Base-by-base conservation (phyloP, 73 alveolate genomes). In the Paraurostyla sp. region DNA sequence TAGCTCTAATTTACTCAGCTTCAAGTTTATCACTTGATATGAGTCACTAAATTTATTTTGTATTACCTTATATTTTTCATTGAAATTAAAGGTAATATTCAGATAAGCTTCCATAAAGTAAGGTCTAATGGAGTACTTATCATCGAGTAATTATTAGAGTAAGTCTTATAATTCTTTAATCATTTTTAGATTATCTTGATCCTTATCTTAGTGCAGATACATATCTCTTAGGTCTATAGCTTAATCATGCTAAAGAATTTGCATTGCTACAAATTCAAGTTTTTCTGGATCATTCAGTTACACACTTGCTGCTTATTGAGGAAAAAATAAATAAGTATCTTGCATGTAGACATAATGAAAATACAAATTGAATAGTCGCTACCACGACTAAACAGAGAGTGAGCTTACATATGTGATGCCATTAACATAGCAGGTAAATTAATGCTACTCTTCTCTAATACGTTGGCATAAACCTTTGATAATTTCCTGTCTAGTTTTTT, bases 251-350 rank as follows among this genome's bases (percentile, higher is more conserved):
- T 65, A 22, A 0, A 65, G 82, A 13, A 40, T 38, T 65, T 65
- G 41, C 40, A 65, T 9, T 11, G 82, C 9, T 2, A 65, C 82
- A 65, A 36, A 65, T 30, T 65, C 82, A 3, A 65, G 35, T 40
- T 65, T 65, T 40, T 65, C 42, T 4, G 6, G 36, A 65, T 65
- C 82, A 0, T 3, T 65, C 25, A 65, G 25, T 65, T 65, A 6
- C 1, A 65, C 41, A 3, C 15, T 33, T 65, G 41, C 16, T 2
- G 42, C 25, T 40, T 65, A 6, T 65, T 65, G 23, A 65, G 82
- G 82, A 38, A 65, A 65, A 35, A 65, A 65, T 11, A 65, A 40
- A 38, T 65, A 65, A 0, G 82, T 65, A 35, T 65, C 82, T 65
- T 65, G 36, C 7, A 65, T 33, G 58, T 18, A 65, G 6, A 65